Percentiles rank a stretch among this genome's conserved stretches.
Conservation (phyloP, 345 rosid species). For the Lepidium aucheri region DNA sequence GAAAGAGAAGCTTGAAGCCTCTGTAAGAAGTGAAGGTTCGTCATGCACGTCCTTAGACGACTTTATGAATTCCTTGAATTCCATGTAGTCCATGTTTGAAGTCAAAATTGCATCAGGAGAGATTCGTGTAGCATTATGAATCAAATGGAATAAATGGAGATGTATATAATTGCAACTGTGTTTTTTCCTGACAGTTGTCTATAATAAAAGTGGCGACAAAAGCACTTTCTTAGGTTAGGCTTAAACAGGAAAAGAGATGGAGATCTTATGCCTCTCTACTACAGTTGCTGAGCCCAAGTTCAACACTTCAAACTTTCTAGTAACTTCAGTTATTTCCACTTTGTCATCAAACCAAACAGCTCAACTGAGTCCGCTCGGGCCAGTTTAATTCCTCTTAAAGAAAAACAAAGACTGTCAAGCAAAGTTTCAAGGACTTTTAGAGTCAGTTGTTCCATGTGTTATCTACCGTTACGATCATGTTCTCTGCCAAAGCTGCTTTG, state of each 20-base stretch:
- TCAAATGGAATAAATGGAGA: background rate
- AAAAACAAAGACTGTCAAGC: background rate
- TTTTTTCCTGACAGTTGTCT: background rate
- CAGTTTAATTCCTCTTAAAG: background rate
- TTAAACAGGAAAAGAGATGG: background rate
- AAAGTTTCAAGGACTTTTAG: too few relatives aligned
- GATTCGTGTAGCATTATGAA: background rate
- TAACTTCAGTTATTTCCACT: background rate
- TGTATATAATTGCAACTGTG: background rate
- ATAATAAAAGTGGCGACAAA: background rate
- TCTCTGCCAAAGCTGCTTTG: background rate
- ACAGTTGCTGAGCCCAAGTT: background rate
- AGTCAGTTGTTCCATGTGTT: background rate
- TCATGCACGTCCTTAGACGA: conserved; percentile 18
- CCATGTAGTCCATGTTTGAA: background rate
- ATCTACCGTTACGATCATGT: background rate
- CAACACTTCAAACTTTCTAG: background rate
- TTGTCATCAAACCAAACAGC: background rate
- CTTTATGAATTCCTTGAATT: conserved; percentile 8
- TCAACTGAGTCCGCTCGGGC: background rate
- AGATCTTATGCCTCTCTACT: background rate
- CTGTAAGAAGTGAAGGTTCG: conserved; percentile 12
- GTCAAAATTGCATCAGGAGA: background rate
- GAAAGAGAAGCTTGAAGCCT: conserved; percentile 22
- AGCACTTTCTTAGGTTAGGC: background rate